Conservation (phyloP, 371 early-diverging fungal genomes). For the Mortierella sp. region DNA sequence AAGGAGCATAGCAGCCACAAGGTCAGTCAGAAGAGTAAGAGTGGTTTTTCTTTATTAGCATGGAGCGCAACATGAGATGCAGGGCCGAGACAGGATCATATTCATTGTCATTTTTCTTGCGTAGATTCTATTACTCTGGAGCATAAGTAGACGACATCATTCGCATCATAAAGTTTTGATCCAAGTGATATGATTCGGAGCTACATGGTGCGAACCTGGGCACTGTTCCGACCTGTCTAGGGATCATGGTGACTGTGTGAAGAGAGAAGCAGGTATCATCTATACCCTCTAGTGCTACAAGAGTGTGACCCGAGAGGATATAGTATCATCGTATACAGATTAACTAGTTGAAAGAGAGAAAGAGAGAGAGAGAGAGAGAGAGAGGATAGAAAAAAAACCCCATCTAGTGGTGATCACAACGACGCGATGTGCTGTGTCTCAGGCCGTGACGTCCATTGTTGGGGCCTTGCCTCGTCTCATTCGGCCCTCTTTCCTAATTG, state of each 20-base stretch:
- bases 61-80: background rate
- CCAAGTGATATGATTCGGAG: background rate
- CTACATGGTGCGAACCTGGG: background rate
- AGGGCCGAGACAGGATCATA: slow-evolving; percentile 1
- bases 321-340: too few species aligned
- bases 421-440: slow-evolving; percentile 1
- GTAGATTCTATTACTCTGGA: background rate
- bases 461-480: background rate
- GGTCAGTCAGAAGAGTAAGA: background rate
- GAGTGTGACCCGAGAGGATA: background rate
- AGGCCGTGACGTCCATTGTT: slow-evolving; percentile 12
- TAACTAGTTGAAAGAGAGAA: background rate
- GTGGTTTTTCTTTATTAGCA: background rate
- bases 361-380: background rate
- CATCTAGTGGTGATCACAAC: background rate
- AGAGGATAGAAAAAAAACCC: background rate
- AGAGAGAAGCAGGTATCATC: background rate
- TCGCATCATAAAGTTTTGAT: background rate
- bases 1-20: background rate
- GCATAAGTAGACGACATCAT: background rate
- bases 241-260: background rate
- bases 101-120: background rate
- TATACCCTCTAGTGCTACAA: background rate
- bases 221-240: background rate
- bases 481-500: slow-evolving; percentile 24